A percentile compares a stretch with the other conserved stretches of the same genome.
These are phyloP conservation scores for Phialemonium atrogriseum DNA, from an alignment of 2,329 filamentous ascomycete species.

Conservation along the genomic window DNA sequence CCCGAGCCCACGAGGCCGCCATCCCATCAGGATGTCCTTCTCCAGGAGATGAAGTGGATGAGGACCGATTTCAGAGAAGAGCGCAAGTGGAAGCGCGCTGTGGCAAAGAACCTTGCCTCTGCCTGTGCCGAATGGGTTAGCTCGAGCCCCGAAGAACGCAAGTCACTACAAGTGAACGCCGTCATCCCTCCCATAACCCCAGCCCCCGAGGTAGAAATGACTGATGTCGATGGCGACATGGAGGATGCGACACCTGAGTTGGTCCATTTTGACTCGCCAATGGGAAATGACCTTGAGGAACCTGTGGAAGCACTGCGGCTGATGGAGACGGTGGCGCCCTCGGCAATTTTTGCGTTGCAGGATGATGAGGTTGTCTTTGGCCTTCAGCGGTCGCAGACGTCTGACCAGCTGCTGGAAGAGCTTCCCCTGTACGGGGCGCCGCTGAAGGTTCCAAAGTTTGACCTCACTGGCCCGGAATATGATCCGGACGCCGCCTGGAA, in stretches of 20 bases:
- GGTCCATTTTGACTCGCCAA: constrained; percentile 51
- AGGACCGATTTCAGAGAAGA: constrained; percentile 92
- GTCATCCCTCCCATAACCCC: constrained; percentile 30
- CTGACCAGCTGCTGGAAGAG: constrained; percentile 71
- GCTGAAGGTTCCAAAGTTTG: constrained; percentile 48
- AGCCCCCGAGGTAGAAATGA: constrained; percentile 13
- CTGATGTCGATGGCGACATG: constrained; percentile 16
- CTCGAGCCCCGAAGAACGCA: constrained; percentile 53
- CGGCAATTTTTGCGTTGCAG: constrained; percentile 74
- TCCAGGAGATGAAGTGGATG: constrained; percentile 97
- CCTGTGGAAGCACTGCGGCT: constrained; percentile 16
- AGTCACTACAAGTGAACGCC: constrained; percentile 59
- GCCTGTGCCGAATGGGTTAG: constrained; percentile 79
- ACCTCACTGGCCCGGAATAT: constrained; percentile 46
- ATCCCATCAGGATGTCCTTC: constrained; percentile 76
- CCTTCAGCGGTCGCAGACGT: constrained; percentile 63
- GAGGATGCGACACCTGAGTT: constrained; percentile 59
- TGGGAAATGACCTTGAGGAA: constrained; percentile 34
- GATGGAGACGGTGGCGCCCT: constrained; percentile 52
- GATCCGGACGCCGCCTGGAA: constrained; percentile 67
- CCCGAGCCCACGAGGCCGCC: constrained; percentile 69
- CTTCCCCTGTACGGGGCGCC: constrained; percentile 70
- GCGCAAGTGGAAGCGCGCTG: constrained; percentile 82
- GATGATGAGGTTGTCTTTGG: constrained; percentile 76
- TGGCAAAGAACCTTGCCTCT: constrained; percentile 70